A percentile compares a stretch with the other conserved stretches of the same genome.
Evolutionary conservation across 768 basidiomycete genomes (phyloP).

Genomic region (Leccinum fibrillosum): DNA sequence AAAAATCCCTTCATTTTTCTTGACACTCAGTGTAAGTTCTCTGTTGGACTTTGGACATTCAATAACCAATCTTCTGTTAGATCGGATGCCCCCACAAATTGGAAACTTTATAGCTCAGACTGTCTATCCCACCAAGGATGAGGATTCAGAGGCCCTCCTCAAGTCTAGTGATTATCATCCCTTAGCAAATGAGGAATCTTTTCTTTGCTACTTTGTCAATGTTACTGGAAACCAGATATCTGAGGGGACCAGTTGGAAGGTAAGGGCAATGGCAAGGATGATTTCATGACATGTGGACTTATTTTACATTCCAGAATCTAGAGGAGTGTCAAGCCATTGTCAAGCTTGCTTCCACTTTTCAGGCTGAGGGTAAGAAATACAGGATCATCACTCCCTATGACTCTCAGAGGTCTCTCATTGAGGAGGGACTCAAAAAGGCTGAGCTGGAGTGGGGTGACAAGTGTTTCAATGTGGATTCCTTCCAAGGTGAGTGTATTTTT

Average conservation of each 20-base stretch:
- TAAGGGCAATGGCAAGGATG: constrained; percentile 15
- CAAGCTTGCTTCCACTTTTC: constrained; percentile 54
- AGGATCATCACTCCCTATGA: constrained; percentile 83
- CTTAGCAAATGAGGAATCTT: constrained; percentile 36
- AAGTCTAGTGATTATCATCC: constrained; percentile 51
- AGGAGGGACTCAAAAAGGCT: constrained; percentile 47
- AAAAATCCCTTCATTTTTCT: constrained; percentile 48
- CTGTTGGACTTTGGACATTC: neutral
- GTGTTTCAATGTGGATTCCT: constrained; percentile 76
- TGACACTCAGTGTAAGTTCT: constrained; percentile 67
- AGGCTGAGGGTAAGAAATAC: constrained; percentile 47
- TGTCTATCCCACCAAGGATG: constrained; percentile 52
- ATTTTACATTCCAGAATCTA: constrained; percentile 46
- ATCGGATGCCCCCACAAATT: constrained; percentile 82
- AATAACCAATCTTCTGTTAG: constrained; percentile 35
- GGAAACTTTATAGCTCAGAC: constrained; percentile 66
- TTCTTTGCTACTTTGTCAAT: constrained; percentile 70
- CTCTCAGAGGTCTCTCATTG: constrained; percentile 60
- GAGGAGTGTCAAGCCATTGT: constrained; percentile 56
- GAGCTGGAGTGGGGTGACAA: constrained; percentile 62
- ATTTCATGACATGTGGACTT: neutral
- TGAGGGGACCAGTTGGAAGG: constrained; percentile 40
- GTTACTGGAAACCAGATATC: constrained; percentile 36
- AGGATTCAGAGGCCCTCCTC: constrained; percentile 35
- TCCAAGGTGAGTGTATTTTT: constrained; percentile 59